A percentile compares a stretch with the other conserved stretches of the same genome.
Conservation (phyloP, 2,329 filamentous ascomycete species). For the Calonectria henricotiae region DNA sequence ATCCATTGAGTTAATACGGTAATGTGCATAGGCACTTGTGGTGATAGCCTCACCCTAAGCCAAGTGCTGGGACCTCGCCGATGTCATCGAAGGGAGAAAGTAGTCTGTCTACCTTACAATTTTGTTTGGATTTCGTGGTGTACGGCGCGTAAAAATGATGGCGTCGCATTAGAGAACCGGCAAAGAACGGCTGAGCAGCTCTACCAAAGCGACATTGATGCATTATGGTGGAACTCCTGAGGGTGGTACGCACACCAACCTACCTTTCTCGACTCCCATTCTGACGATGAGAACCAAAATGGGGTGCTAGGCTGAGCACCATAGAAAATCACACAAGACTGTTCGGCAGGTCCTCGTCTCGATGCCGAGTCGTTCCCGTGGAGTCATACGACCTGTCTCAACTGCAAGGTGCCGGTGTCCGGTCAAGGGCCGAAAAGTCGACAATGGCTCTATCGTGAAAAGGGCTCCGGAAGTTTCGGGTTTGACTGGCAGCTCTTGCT, state of each 20-base stretch:
- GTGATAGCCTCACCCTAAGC: constrained; percentile 19
- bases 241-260: neutral
- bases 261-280: neutral
- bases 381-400: constrained; percentile 1
- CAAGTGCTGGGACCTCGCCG: constrained; percentile 1
- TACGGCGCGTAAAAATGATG: neutral
- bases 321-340: constrained; percentile 7
- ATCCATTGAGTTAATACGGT: no score
- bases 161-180: neutral
- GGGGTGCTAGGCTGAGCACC: neutral
- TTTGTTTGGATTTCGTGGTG: neutral
- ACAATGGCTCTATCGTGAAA: neutral
- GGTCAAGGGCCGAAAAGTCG: neutral
- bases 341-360: neutral
- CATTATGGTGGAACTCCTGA: neutral
- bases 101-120: neutral
- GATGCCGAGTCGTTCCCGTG: constrained; percentile 9
- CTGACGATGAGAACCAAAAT: neutral
- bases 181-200: neutral
- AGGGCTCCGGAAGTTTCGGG: constrained; percentile 35
- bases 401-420: constrained; percentile 6
- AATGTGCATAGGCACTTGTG: neutral
- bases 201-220: neutral
- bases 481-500: constrained; percentile 8
- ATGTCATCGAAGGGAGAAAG: neutral